phyloP scores from a whole-genome alignment of 2,329 filamentous ascomycete genomes.

The Alternaria viburni region DNA sequence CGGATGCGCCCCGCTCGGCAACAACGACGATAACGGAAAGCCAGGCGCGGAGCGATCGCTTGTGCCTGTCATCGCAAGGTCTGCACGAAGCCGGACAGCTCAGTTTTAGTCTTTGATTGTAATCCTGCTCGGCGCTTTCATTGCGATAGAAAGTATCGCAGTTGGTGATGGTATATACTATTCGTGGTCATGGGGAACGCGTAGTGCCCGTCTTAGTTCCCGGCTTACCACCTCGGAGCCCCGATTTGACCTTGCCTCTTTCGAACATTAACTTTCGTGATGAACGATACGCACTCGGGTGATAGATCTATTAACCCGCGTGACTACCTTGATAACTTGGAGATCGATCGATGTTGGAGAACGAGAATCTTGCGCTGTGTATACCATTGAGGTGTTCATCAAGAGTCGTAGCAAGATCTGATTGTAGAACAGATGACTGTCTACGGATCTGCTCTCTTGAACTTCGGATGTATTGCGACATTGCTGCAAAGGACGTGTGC shows the following conservation, averaged over 20 bases:
- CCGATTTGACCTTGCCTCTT: neutral
- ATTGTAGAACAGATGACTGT: neutral
- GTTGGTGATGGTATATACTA: neutral
- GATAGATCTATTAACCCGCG: neutral
- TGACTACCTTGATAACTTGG: neutral
- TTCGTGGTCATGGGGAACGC: neutral
- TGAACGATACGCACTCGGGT: neutral
- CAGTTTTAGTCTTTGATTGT: too few relatives aligned
- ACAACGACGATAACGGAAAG: neutral
- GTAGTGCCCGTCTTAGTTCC: neutral
- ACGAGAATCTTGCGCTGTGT: neutral
- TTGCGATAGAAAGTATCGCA: neutral
- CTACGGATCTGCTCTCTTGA: neutral
- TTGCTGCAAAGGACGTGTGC: neutral
- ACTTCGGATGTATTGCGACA: neutral
- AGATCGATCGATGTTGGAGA: neutral
- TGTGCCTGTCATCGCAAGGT: neutral
- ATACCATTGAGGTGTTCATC: neutral
- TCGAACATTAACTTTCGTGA: neutral
- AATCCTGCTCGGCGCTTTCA: neutral
- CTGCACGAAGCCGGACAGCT: too few relatives aligned
- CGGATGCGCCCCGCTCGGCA: neutral
- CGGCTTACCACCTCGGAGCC: neutral
- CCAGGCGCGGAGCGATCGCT: neutral
- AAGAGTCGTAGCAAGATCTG: neutral